Evolutionary conservation across 768 basidiomycete genomes (phyloP).

Genomic region (Roridomyces roridus): DNA sequence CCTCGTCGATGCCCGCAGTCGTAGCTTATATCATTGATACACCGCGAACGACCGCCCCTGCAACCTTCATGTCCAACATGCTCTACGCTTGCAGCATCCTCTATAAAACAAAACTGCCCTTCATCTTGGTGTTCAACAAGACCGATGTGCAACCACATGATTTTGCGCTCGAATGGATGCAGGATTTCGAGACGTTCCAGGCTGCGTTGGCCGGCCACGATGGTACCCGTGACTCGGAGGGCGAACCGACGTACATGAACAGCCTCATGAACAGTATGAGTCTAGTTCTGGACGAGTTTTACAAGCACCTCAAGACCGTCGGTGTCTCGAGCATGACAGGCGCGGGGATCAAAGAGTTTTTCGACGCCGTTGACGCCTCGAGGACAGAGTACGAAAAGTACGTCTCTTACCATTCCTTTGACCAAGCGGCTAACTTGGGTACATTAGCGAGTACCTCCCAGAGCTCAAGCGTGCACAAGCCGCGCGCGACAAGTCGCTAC

Average conservation of each 20-base stretch:
- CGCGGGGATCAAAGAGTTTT: conserved; percentile 90
- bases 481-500: conserved; percentile 66
- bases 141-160: conserved; percentile 90
- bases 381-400: conserved; percentile 90
- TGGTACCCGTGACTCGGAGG: conserved; percentile 75
- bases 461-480: conserved; percentile 79
- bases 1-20: conserved; percentile 90
- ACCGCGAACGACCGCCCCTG: conserved; percentile 90
- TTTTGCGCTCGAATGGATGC: conserved; percentile 98
- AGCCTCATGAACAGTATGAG: conserved; percentile 99
- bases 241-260: conserved; percentile 97
- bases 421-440: background rate
- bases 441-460: conserved; percentile 84
- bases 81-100: conserved; percentile 98
- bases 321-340: conserved; percentile 97
- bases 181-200: conserved; percentile 96
- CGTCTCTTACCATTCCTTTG: conserved; percentile 28
- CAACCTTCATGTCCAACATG: conserved; percentile 99
- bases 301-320: conserved; percentile 95
- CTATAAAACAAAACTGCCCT: conserved; percentile 97
- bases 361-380: conserved; percentile 88
- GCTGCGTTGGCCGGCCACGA: conserved; percentile 77
- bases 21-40: conserved; percentile 98
- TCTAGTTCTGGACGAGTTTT: conserved; percentile 96
- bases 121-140: conserved; percentile 98